Conservation (phyloP, 768 basidiomycete genomes). For the Phanerodontia chrysosporium region DNA sequence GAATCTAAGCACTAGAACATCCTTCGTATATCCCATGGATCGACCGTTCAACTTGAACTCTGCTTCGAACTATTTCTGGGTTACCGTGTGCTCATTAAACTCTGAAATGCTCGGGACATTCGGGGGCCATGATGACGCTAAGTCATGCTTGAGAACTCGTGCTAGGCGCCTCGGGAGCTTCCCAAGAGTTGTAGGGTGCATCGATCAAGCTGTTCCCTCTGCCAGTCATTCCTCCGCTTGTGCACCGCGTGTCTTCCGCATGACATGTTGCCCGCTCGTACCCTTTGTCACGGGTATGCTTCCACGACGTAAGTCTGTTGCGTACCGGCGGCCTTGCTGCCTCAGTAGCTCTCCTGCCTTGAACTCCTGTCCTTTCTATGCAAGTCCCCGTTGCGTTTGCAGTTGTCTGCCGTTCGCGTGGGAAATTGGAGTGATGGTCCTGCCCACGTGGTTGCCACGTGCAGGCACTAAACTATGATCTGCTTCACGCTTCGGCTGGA, state of each 20-base stretch:
- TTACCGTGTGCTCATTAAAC: not conserved
- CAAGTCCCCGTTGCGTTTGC: not conserved
- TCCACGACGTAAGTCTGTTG: too few relatives aligned
- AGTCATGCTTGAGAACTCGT: too few relatives aligned
- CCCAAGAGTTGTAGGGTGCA: too few relatives aligned
- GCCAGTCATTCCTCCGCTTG: too few relatives aligned
- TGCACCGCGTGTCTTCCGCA: too few relatives aligned
- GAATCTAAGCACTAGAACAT: conserved; percentile 2
- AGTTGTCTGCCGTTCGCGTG: not conserved
- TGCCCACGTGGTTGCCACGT: not conserved
- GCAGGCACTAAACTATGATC: not conserved
- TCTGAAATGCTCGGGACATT: too few relatives aligned
- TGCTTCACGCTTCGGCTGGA: not conserved
- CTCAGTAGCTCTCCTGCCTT: not conserved
- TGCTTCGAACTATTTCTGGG: not conserved
- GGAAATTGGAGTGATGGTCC: not conserved
- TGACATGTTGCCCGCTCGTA: not conserved
- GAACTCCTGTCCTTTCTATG: not conserved
- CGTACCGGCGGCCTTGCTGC: not conserved
- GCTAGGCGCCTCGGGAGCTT: too few relatives aligned
- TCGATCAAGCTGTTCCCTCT: too few relatives aligned
- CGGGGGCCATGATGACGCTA: too few relatives aligned
- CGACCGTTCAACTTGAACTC: not conserved
- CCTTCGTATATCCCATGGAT: too few relatives aligned
- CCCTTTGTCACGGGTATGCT: too few relatives aligned